Base-by-base conservation (phyloP, 169 alveolate species). In the Plasmodium fragile region DNA sequence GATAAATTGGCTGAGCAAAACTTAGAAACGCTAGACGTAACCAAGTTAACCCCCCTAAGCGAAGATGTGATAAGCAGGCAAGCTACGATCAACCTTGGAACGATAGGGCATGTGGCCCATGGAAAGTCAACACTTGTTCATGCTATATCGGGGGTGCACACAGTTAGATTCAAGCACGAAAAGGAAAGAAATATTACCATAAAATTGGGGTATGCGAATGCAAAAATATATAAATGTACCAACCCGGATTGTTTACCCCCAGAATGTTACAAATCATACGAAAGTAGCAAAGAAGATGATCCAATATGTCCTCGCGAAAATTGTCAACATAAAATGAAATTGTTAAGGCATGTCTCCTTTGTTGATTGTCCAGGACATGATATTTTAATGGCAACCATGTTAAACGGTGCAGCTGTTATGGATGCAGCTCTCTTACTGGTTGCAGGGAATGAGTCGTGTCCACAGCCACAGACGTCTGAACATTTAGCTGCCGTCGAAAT, bases 311-410 rank as follows among this genome's bases (percentile, higher is more conserved):
- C 96, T 72, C 82, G 99, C 96, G 97, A 96, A 79, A 94, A 96
- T 71, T 96, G 98, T 92, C 84, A 97, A 93, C 96, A 95, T 92
- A 96, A 96, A 94, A 97, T 97, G 99, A 95, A 97, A 84, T 85
- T 97, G 41, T 92, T 95, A 91, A 71, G 98, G 80, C 99, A 99
- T 95, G 99, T 99, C 28, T 99, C 99, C 25, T 99, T 99, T 94
- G 99, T 99, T 6, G 99, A 99, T 96, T 99, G 99, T 95, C 99
- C 99, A 36, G 99, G 99, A 11, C 99, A 99, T 97, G 99, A 99
- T 95, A 99, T 99, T 96, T 98, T 99, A 91, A 99, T 99, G 99
- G 99, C 99, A 16, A 99, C 99, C 32, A 99, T 99, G 99, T 97
- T 99, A 43, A 99, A 99, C 94, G 99, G 99, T 32, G 99, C 99